Base-by-base conservation (phyloP, 83 land plant species). In the Isoetes engelmannii region DNA sequence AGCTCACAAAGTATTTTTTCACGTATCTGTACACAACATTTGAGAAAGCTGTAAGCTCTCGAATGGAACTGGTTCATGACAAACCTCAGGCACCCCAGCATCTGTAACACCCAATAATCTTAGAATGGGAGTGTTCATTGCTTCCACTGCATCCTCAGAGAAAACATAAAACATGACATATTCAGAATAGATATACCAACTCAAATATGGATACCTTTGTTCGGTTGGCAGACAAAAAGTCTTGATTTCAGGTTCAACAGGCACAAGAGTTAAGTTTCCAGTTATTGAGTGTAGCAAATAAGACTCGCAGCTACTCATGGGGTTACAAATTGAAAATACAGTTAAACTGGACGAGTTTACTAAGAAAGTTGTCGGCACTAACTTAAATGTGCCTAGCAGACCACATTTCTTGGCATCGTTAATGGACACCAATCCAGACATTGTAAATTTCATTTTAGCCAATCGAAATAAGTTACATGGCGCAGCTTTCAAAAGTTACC, bases 41-140 rank as follows among this genome's bases (percentile, higher is more conserved):
- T n/a, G 10, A 60, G 41, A 13, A 6, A 6, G 47, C 19, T 9
- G 19, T 8, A 28, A 28, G 37, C 2, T 28, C 37, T 28, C 37
- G 2, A 28, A 28, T 28, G 37, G 37, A 28, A 28, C 37, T 28
- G 37, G 37, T 28, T 28, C 37, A 28, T 28, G 37, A 12, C 9
- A 41, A 69, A 92, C 94, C 98, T 92, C 87, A 71, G 89, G 81
- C 72, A 84, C 80, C 19, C 75, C 70, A 70, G 92, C 84, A 68
- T 92, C 95, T 43, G 87, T 75, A 69, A 81, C 85, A 44, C 84
- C 87, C 61, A 93, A 63, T 55, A 90, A 75, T 41, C 98, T 86
- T 71, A 82, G 80, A 48, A 90, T 81, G 71, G 89, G 89, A 48
- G 98, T 84, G 63, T 87, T 87, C 90, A 93, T 93, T 6, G 96